Evolutionary conservation across 352 stramenopile species (phyloP), one percentile per base, ranked within the genome.

Genomic region (Globisporangium uncinulatum): DNA sequence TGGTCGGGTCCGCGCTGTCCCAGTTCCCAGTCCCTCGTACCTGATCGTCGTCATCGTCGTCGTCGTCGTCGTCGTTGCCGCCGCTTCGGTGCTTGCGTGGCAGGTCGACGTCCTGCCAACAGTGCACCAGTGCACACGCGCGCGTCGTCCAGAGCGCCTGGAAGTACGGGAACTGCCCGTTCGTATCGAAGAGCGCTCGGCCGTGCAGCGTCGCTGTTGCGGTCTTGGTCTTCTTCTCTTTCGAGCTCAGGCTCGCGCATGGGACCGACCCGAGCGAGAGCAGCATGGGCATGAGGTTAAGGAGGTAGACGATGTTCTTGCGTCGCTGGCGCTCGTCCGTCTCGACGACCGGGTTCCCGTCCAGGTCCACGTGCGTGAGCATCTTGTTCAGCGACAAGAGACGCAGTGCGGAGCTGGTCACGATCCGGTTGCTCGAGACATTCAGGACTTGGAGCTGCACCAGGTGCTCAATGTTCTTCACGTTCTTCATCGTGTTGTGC

Each of bases 401-500:
- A 0, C 81, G 79, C 6, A 94, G 59, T 17, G 83, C 75, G 8
- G 81, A 66, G 2, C 73, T 68, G 14, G 51, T 71, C 5, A 59
- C 50, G 47, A 94, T 78, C 11, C 64, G 59, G 50, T 94, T 94
- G 14, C 57, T 52, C 1, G 70, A 60, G 17, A 92, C 44, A 0
- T 79, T 57, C 11, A 94, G 59, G 13, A 91, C 72, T 44, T 89
- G 69, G 6, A 94, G 56, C 10, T 78, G 59, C 21, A 67, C 53
- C 13, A 92, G 65, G 32, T 89, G 83, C 50, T 92, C 83, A 21
- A 92, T 66, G 57, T 94, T 94, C 50, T 79, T 91, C 55, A 88
- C 74, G 0, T 41, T 69, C 21, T 74, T 74, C 36, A 93, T 74
- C 4, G 51, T 21, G 43, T 93, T 93, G 56, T 79, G 52, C 20